Conservation (phyloP, 306 rosid genomes). For the Lablab purpureus region DNA sequence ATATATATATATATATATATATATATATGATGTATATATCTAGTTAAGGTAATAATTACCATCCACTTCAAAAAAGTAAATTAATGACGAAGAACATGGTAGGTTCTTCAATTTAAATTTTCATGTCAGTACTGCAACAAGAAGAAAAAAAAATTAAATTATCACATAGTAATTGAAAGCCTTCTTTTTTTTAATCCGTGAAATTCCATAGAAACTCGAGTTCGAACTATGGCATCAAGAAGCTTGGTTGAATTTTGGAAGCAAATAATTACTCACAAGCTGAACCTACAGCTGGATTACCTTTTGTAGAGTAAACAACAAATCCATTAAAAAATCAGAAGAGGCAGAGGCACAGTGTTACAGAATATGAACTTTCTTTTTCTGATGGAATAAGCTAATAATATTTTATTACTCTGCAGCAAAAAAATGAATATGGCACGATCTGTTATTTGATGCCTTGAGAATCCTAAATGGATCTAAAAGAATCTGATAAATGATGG, state of each 20-base stretch:
- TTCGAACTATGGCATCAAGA: neutral
- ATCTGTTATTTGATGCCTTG: conserved; percentile 9
- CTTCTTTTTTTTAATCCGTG: neutral
- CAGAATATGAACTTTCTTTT: neutral
- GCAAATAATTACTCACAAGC: neutral
- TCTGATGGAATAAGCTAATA: neutral
- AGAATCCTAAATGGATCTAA: neutral
- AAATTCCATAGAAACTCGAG: neutral
- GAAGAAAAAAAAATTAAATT: neutral
- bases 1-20: too few species aligned
- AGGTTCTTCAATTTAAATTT: too few species aligned
- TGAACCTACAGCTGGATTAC: neutral
- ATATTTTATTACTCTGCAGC: neutral
- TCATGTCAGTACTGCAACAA: neutral
- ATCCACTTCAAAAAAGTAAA: too few species aligned
- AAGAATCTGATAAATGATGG: conserved; percentile 26
- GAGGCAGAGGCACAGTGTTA: neutral
- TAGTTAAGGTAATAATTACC: too few species aligned
- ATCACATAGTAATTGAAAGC: neutral
- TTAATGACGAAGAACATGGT: too few species aligned
- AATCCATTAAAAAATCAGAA: neutral
- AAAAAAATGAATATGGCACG: conserved; percentile 9
- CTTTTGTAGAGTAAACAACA: neutral
- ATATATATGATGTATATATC: too few species aligned
- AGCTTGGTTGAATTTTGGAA: neutral